Evolutionary conservation across 805 yeast genomes (phyloP), one percentile per base, ranked within the genome.

Genomic region (Suhomyces sp.): DNA sequence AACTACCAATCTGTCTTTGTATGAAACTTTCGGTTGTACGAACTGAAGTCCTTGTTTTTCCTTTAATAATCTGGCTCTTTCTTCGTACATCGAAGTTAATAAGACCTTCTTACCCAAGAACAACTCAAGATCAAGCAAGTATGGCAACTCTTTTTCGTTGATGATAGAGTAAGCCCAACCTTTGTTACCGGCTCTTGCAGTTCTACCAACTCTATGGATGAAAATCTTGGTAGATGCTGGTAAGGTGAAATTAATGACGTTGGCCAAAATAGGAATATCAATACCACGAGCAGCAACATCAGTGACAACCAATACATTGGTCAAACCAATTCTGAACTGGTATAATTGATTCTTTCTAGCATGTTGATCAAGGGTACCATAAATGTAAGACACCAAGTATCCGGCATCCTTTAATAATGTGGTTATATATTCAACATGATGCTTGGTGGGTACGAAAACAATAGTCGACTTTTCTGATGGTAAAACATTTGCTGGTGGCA

Each of bases 281-380:
- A 93, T 88, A 80, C 98, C 98, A 70, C 98, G 82, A 2, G 98
- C 98, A 17, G 96, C 96, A 45, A 87, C 98, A 70, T 93, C 98
- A 1, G 98, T 93, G 36, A 93, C 99, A 7, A 93, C 97, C 57
- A 93, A 62, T n/a, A 93, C 58, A 19, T 85, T 79, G 4, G 96
- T 79, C 29, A 84, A 68, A 1, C 97, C 98, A 2, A 81, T 69
- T 50, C 96, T 71, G 63, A 93, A 93, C 48, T 88, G 81, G 53
- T 82, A 74, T 33, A 93, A 67, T 56, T 93, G 98, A 48, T 84
- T 82, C 42, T 82, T 81, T 72, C 99, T 82, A 1, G 98, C 98
- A 49, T 79, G 82, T 56, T 93, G 98, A 63, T 93, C 98, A 43
- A 93, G 71, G 1, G 97, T 76, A 60, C 99, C 98, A 56, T 93